Conservation (phyloP, 2,329 filamentous ascomycete species). For the Arthrobotrys musiformis region DNA sequence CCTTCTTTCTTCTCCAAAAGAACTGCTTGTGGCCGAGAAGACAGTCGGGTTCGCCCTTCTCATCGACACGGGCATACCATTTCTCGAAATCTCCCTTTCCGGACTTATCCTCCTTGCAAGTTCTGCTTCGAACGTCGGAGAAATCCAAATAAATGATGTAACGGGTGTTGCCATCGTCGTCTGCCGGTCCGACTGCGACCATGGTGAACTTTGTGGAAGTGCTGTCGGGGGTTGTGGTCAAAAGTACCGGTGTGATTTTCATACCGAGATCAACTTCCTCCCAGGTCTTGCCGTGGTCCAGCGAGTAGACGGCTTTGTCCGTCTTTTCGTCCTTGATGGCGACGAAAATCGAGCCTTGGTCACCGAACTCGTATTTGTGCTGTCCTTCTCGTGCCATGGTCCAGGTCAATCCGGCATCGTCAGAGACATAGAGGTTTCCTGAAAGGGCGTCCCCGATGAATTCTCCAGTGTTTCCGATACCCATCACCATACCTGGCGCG, state of each 20-base stretch:
- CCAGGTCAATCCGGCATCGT: constrained; percentile 91
- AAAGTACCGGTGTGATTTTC: constrained; percentile 75
- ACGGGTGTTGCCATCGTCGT: constrained; percentile 68
- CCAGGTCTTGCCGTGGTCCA: constrained; percentile 91
- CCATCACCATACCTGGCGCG: constrained; percentile 93
- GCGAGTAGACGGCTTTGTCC: constrained; percentile 77
- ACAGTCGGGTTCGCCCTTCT: constrained; percentile 83
- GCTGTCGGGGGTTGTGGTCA: constrained; percentile 92
- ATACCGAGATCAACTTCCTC: constrained; percentile 73
- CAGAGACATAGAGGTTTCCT: constrained; percentile 84
- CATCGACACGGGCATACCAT: constrained; percentile 85
- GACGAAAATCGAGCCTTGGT: constrained; percentile 87
- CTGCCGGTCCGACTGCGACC: constrained; percentile 69
- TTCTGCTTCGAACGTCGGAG: constrained; percentile 78
- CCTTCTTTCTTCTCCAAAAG: constrained; percentile 84
- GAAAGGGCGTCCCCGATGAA: constrained; percentile 73
- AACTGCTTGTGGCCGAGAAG: constrained; percentile 96
- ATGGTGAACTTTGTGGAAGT: constrained; percentile 91
- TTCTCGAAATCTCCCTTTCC: constrained; percentile 72
- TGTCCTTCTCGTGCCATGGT: constrained; percentile 77
- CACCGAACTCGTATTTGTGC: constrained; percentile 96
- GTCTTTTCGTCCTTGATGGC: constrained; percentile 79
- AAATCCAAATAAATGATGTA: constrained; percentile 85
- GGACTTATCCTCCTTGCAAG: constrained; percentile 74
- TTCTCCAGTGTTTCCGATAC: constrained; percentile 87